Conservation (phyloP, 176 grass and related monocot genomes). For the Triticum timopheevii region DNA sequence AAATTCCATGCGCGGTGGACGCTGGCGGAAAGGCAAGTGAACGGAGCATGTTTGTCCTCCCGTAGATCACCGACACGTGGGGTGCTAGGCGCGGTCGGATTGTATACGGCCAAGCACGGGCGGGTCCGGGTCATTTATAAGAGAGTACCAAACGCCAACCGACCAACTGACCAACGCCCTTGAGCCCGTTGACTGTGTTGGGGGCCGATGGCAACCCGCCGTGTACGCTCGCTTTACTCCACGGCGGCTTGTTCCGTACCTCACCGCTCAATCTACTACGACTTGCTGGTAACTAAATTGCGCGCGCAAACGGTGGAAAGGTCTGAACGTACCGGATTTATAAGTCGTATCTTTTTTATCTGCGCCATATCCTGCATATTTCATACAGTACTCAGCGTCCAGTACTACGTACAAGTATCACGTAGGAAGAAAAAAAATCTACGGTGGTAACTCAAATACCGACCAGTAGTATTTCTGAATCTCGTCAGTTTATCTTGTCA, state of each 20-base stretch:
- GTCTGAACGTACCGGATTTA: not conserved
- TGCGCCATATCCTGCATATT: too few relatives aligned
- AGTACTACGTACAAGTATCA: too few relatives aligned
- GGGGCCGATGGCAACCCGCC: not conserved
- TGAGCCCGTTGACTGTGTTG: constrained; percentile 33
- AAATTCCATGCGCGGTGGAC: not conserved
- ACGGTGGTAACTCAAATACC: too few relatives aligned
- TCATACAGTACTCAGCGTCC: too few relatives aligned
- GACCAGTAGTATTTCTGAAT: too few relatives aligned
- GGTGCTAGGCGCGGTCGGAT: constrained; percentile 24
- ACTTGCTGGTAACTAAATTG: not conserved
- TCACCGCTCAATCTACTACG: not conserved
- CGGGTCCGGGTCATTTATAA: constrained; percentile 35
- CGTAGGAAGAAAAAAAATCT: too few relatives aligned
- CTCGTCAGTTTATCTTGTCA: too few relatives aligned
- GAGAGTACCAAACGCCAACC: constrained; percentile 34
- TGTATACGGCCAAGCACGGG: not conserved
- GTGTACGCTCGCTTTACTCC: not conserved
- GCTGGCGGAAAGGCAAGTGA: not conserved
- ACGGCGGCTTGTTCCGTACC: not conserved
- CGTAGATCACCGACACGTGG: constrained; percentile 31
- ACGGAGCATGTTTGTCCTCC: constrained; percentile 32
- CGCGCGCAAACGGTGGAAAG: not conserved
- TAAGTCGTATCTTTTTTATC: too few relatives aligned
- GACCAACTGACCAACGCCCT: constrained; percentile 34